Conservation (phyloP, 805 yeast genomes). For the Priceomyces carsonii region DNA sequence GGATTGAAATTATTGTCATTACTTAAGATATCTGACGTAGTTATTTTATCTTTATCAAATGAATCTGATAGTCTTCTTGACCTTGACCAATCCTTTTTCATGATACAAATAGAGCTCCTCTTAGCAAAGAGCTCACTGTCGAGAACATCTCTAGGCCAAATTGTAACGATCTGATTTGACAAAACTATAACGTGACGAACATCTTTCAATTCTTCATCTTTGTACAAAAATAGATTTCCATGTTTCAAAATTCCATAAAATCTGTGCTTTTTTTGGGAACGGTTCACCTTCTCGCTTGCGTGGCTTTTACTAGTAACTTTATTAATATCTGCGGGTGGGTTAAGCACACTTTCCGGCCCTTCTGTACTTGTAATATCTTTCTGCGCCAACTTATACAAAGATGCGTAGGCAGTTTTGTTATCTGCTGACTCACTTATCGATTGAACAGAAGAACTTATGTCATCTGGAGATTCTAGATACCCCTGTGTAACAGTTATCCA, state of each 20-base stretch:
- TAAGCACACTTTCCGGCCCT: background rate
- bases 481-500: conserved; percentile 87
- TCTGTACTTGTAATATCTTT: conserved; percentile 16
- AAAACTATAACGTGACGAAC: conserved; percentile 80
- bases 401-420: conserved; percentile 57
- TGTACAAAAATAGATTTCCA: conserved; percentile 85
- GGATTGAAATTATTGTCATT: conserved; percentile 22
- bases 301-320: conserved; percentile 8
- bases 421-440: conserved; percentile 41
- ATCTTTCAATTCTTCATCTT: conserved; percentile 62
- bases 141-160: conserved; percentile 79
- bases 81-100: conserved; percentile 46
- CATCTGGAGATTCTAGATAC: conserved; percentile 47
- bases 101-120: conserved; percentile 73
- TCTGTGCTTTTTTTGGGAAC: conserved; percentile 51
- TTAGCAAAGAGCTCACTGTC: conserved; percentile 84
- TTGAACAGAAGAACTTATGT: conserved; percentile 50
- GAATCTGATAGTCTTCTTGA: conserved; percentile 19
- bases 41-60: conserved; percentile 16
- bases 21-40: conserved; percentile 26
- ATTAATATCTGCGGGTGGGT: conserved; percentile 4
- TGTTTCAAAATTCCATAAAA: conserved; percentile 77
- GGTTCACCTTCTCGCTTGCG: conserved; percentile 13
- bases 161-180: conserved; percentile 63
- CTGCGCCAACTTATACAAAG: conserved; percentile 59